Evolutionary conservation across 2,329 filamentous ascomycete species (phyloP), one percentile per base, ranked within the genome.

Genomic region (Trichoderma sp.): DNA sequence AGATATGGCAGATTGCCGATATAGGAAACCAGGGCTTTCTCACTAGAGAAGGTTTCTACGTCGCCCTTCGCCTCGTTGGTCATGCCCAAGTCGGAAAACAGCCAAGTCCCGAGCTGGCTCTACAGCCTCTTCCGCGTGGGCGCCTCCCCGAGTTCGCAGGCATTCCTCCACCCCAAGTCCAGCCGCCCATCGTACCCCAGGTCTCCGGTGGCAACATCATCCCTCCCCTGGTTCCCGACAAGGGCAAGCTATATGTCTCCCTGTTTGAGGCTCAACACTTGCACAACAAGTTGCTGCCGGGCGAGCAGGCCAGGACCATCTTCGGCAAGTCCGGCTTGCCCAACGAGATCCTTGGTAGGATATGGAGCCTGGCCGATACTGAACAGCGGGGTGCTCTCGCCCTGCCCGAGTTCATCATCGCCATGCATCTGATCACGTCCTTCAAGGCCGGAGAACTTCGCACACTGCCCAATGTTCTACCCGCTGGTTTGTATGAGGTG

Each of bases 1-100:
- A 97, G 91, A 98, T 99, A 84, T 99, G 95, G 95, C 94, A 98
- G 80, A 95, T 99, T 76, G 94, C 95, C 71, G 95, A 99, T 80
- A 93, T 87, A 70, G 94, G 98, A 81, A 99, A 99, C 81, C 88
- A 93, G 69, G 95, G 95, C 60, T 90, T 98, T 71, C 82, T 99
- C 70, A 97, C 93, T 41, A 93, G 93, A 21, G 87, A 93, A 48
- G 95, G 94, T 75, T 99, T 99, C 79, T 92, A 93, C 67, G 87
- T 97, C 75, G 95, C 96, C 65, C 80, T 99, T 75, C 88, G 95
- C 73, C 87, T 99, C 75, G 98, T 99, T 75, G 95, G 93, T 67
- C 95, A 98, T 80, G 93, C 93, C 69, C 95, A 99, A 80, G 91
- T 90, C 69, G 91, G 92, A 72, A 88, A 90, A 76, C 87, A 92